Conservation (phyloP, 306 rosid species). For the Prunus fruticosa region DNA sequence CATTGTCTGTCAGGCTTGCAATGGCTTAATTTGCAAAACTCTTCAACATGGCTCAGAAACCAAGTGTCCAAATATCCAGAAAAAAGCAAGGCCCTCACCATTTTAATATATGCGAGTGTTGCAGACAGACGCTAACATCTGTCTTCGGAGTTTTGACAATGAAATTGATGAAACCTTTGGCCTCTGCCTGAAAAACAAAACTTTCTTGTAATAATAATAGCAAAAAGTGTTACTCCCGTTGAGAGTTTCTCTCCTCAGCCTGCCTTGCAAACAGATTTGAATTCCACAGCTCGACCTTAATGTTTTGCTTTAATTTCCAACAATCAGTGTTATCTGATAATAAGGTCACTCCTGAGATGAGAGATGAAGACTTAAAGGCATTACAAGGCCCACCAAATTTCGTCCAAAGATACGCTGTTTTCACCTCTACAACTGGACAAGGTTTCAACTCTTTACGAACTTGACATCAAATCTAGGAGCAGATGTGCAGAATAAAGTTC, state of each 20-base stretch:
- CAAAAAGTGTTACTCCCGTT: no score
- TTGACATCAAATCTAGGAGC: background rate
- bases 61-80: background rate
- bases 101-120: background rate
- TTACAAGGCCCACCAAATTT: constrained; percentile 33
- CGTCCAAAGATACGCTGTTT: constrained; percentile 24
- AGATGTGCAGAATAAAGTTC: constrained; percentile 16
- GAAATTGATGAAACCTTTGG: background rate
- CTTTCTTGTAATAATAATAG: no score
- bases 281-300: no score
- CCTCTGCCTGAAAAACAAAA: no score
- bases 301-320: background rate
- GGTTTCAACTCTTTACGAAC: constrained; percentile 4
- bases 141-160: background rate
- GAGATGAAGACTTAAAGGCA: constrained; percentile 3
- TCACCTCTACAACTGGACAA: constrained; percentile 18
- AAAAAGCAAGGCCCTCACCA: background rate
- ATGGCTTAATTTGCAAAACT: background rate
- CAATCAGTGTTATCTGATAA: background rate
- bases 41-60: background rate
- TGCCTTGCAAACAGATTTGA: no score
- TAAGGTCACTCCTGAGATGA: background rate
- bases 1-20: background rate
- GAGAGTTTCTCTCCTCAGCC: no score
- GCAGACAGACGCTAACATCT: background rate